Percentiles rank a stretch among this genome's conserved stretches.
Conservation (phyloP, 352 stramenopile genomes). For the Aphanomyces astaci region DNA sequence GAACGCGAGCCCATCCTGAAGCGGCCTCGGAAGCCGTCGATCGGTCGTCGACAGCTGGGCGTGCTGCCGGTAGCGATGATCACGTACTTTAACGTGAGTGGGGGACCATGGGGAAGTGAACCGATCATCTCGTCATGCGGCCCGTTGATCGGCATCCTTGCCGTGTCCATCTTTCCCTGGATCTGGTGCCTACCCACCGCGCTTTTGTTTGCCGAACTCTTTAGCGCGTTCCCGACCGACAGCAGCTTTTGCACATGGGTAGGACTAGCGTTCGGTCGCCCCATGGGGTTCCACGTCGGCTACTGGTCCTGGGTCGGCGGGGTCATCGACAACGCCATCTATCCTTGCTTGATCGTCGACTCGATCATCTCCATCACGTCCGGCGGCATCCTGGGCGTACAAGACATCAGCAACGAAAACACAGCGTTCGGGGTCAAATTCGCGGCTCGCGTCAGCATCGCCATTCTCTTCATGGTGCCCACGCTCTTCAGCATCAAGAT, state of each 20-base stretch:
- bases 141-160: slow-evolving; percentile 53
- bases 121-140: slow-evolving; percentile 52
- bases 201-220: slow-evolving; percentile 66
- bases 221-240: slow-evolving; percentile 72
- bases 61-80: slow-evolving; percentile 65
- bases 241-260: slow-evolving; percentile 78
- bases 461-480: slow-evolving; percentile 61
- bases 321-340: slow-evolving; percentile 82
- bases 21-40: background rate
- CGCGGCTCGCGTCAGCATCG: slow-evolving; percentile 40
- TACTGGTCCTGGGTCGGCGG: slow-evolving; percentile 77
- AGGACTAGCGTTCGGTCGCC: slow-evolving; percentile 61
- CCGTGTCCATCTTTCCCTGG: slow-evolving; percentile 57
- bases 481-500: slow-evolving; percentile 63
- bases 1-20: slow-evolving; percentile 17
- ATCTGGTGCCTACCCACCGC: slow-evolving; percentile 66
- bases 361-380: slow-evolving; percentile 31
- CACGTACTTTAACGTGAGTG: slow-evolving; percentile 74
- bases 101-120: slow-evolving; percentile 59
- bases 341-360: slow-evolving; percentile 75
- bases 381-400: slow-evolving; percentile 28
- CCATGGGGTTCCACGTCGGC: slow-evolving; percentile 80
- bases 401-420: background rate
- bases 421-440: slow-evolving; percentile 29
- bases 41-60: slow-evolving; percentile 42